A percentile compares a stretch with the other conserved stretches of the same genome.
Evolutionary conservation across 176 grass and related monocot genomes (phyloP).

Genomic region (Pontederia paniculata): DNA sequence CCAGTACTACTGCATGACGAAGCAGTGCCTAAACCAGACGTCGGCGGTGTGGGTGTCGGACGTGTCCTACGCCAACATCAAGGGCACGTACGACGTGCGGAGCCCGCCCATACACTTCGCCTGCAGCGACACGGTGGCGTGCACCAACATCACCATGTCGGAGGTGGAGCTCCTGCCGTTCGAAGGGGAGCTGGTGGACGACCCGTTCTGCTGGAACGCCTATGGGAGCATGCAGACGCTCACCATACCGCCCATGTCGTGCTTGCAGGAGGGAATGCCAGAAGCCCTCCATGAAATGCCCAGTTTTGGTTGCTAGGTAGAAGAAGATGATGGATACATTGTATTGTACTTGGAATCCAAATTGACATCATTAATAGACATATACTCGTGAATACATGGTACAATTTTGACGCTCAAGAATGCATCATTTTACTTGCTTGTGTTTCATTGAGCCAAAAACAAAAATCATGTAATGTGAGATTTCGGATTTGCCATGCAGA

Average conservation of each 20-base stretch:
- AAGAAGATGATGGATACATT: no score
- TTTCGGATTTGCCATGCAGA: no score
- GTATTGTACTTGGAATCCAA: no score
- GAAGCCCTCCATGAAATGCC: slow-evolving; percentile 53
- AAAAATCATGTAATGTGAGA: no score
- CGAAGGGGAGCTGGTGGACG: slow-evolving; percentile 12
- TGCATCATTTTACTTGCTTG: no score
- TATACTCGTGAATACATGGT: no score
- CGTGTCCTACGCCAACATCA: slow-evolving; percentile 46
- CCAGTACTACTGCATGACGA: slow-evolving; percentile 66
- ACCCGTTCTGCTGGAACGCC: slow-evolving; percentile 71
- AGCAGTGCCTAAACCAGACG: slow-evolving; percentile 53
- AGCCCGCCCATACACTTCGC: slow-evolving; percentile 51
- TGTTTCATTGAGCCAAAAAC: no score
- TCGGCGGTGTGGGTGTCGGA: slow-evolving; percentile 48
- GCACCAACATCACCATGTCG: slow-evolving; percentile 60
- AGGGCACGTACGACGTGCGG: slow-evolving; percentile 44
- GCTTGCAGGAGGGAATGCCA: slow-evolving; percentile 68
- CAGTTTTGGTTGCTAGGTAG: slow-evolving; percentile 25
- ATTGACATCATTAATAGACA: no score
- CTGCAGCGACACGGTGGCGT: slow-evolving; percentile 56
- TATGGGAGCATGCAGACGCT: slow-evolving; percentile 44
- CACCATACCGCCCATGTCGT: slow-evolving; percentile 48
- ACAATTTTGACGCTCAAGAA: no score
- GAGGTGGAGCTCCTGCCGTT: slow-evolving; percentile 58